Conservation (phyloP, 306 rosid genomes). For the Gynostemma pentaphyllum region DNA sequence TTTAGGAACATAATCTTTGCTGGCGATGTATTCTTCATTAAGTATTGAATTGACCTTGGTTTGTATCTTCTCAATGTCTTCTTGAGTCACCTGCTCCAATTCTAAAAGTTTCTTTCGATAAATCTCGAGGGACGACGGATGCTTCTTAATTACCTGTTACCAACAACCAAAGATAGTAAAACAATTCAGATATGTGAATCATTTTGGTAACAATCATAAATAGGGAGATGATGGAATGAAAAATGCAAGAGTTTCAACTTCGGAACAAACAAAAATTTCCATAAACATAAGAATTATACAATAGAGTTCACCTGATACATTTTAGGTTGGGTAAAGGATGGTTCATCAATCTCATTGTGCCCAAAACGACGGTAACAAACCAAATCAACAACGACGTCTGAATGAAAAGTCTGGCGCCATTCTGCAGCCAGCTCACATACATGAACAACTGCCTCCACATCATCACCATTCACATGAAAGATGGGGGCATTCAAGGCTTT, state of each 20-base stretch:
- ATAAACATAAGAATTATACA: background rate
- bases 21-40: slow-evolving; percentile 71
- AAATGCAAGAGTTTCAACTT: background rate
- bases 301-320: slow-evolving; percentile 71
- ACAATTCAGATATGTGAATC: background rate
- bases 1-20: slow-evolving; percentile 80
- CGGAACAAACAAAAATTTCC: background rate
- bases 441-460: slow-evolving; percentile 92
- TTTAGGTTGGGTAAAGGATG: slow-evolving; percentile 90
- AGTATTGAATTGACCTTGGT: slow-evolving; percentile 61
- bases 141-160: slow-evolving; percentile 63
- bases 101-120: slow-evolving; percentile 72
- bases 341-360: slow-evolving; percentile 96
- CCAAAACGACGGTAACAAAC: slow-evolving; percentile 94
- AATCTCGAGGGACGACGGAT: slow-evolving; percentile 79
- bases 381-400: slow-evolving; percentile 87
- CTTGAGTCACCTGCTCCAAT: slow-evolving; percentile 49
- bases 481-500: slow-evolving; percentile 88
- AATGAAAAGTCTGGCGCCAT: slow-evolving; percentile 96
- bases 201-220: background rate
- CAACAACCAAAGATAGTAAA: background rate
- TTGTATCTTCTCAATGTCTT: slow-evolving; percentile 59
- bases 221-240: background rate
- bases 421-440: slow-evolving; percentile 95
- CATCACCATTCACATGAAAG: slow-evolving; percentile 88